Evolutionary conservation across 1,139 yeast genomes (phyloP).

Genomic region (Saccharomyces pastorianus): DNA sequence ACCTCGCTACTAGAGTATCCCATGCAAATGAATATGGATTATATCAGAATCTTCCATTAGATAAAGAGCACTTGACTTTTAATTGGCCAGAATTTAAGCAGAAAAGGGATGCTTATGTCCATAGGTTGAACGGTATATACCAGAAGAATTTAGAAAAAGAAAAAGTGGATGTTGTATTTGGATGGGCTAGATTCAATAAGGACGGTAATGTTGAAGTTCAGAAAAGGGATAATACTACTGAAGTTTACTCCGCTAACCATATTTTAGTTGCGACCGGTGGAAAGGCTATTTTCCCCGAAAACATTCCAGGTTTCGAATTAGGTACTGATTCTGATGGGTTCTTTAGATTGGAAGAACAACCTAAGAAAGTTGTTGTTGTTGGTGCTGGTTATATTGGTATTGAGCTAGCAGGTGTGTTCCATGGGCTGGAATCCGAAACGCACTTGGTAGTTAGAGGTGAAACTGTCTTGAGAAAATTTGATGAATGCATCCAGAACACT

Average conservation of each 20-base stretch:
- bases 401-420: slow-evolving; percentile 90
- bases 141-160: slow-evolving; percentile 79
- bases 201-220: slow-evolving; percentile 75
- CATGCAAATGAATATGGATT: slow-evolving; percentile 82
- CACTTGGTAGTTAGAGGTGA: slow-evolving; percentile 86
- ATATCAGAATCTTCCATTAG: slow-evolving; percentile 45
- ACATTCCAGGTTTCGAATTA: slow-evolving; percentile 69
- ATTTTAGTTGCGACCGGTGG: slow-evolving; percentile 93
- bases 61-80: slow-evolving; percentile 43
- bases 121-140: slow-evolving; percentile 85
- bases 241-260: slow-evolving; percentile 69
- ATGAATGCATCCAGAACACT: slow-evolving; percentile 67
- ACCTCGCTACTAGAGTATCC: slow-evolving; percentile 63
- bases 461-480: slow-evolving; percentile 81
- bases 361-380: slow-evolving; percentile 84
- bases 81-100: slow-evolving; percentile 74
- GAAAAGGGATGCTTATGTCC: slow-evolving; percentile 86
- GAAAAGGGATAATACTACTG: slow-evolving; percentile 47
- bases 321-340: slow-evolving; percentile 92
- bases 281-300: slow-evolving; percentile 56
- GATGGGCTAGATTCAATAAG: slow-evolving; percentile 73
- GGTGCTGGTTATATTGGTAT: slow-evolving; percentile 98
- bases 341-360: slow-evolving; percentile 71
- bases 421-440: slow-evolving; percentile 80
- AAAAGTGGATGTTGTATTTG: slow-evolving; percentile 79